These are phyloP conservation scores for Lasiosphaeria ovina DNA, from an alignment of 495 filamentous ascomycete genomes.

Conservation along the genomic window DNA sequence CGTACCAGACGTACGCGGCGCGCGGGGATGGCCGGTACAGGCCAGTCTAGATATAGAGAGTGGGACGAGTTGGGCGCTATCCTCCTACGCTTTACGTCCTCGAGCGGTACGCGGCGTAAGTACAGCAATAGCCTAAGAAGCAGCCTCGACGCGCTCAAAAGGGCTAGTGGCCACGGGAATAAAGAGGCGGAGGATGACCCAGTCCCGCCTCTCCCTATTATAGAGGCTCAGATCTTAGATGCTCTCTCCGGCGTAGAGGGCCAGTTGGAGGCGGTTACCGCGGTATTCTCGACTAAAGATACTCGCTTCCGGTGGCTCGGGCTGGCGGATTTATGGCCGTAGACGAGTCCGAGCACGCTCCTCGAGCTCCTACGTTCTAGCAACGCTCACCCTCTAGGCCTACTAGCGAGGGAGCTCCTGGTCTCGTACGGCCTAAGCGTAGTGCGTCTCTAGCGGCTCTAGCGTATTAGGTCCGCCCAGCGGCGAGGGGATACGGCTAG, in stretches of 20 bases:
- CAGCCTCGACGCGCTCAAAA: conserved; percentile 2
- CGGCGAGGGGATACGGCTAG: conserved; percentile 2
- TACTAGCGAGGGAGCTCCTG: conserved; percentile 43
- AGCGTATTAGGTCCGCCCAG: conserved; percentile 17
- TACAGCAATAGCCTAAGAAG: conserved; percentile 1
- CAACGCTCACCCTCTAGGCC: conserved; percentile 28
- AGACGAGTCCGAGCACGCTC: conserved; percentile 45
- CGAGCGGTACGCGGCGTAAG: background rate
- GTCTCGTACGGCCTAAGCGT: conserved; percentile 41
- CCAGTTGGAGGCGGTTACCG: conserved; percentile 1
- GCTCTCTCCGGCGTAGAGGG: background rate
- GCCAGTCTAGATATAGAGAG: background rate
- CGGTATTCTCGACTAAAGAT: background rate
- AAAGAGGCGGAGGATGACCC: background rate
- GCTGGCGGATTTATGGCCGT: conserved; percentile 47
- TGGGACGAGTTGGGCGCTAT: background rate
- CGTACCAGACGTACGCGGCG: background rate
- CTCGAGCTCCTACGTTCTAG: conserved; percentile 53
- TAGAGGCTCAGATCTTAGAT: background rate
- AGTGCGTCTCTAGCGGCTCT: conserved; percentile 44
- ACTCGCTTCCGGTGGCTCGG: background rate
- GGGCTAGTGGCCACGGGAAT: background rate
- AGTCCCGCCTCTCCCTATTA: no score
- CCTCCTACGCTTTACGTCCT: background rate
- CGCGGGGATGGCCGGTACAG: background rate